Evolutionary conservation across 352 stramenopile species (phyloP), one percentile per base, ranked within the genome.

Genomic region (Phytopythium ostracodes): DNA sequence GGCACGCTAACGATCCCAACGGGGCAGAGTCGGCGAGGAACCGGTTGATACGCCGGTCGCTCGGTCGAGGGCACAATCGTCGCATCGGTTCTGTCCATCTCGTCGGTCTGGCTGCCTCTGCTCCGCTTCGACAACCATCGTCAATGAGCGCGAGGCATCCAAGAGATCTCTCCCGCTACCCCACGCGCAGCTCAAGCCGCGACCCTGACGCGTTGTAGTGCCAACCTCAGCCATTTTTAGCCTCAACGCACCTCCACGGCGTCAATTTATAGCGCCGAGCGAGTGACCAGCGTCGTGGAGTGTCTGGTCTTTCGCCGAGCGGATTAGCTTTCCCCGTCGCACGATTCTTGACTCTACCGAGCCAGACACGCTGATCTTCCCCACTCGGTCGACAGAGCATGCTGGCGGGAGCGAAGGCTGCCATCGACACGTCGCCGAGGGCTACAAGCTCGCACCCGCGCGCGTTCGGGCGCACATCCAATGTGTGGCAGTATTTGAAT

Each of bases 401-500:
- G 67, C 60, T 66, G 49, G 12, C 38, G 29, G 38, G 55, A 33
- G 55, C 55, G 3, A 18, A 25, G 27, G 44, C 67, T 24, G 47
- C 51, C 29, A 54, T 51, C 17, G 44, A 12, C n/a, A n/a, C n/a
- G 35, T 63, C 44, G 47, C 22, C 64, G 3, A 20, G 11, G 2
- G 20, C 61, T 27, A 11, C 62, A 8, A 59, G 50, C 10, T 68
- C 68, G 5, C 64, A 72, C 6, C 77, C 78, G 3, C 78, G 79
- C 22, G 68, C 79, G 1, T 90, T 90, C 50, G 81, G 81, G 0
- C 75, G 81, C 14, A 87, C 81, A 14, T 90, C 81, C 11, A 90
- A 90, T 42, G 67, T 90, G 25, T 90, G 81, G 81, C 77, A 88
- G 64, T 90, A 90, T 61, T 55, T 89, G 63, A 76, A 88, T 44